phyloP scores from a whole-genome alignment of 345 rosid genomes.

The Rhizophora apiculata region DNA sequence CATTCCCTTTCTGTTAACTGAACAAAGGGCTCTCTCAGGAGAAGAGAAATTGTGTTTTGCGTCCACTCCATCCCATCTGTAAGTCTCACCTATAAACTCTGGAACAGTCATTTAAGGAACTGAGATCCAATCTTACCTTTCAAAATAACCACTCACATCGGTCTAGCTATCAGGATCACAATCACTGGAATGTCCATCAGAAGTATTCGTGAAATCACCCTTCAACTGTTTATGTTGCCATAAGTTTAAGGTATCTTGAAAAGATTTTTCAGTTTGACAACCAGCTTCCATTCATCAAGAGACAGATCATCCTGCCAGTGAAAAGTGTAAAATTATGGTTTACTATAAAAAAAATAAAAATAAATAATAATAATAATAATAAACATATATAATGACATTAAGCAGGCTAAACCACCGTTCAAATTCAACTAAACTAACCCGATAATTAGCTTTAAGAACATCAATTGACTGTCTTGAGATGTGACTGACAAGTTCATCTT shows the following conservation, averaged over 20 bases:
- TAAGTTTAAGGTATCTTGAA: slow-evolving; percentile 55
- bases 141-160: background rate
- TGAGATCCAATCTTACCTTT: background rate
- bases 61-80: too few relatives aligned
- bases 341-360: too few relatives aligned
- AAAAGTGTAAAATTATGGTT: background rate
- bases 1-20: background rate
- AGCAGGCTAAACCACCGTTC: background rate
- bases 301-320: slow-evolving; percentile 63
- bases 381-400: background rate
- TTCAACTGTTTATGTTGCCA: background rate
- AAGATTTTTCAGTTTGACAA: slow-evolving; percentile 65
- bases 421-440: slow-evolving; percentile 45
- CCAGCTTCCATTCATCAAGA: slow-evolving; percentile 74
- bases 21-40: background rate
- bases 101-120: too few relatives aligned
- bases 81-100: background rate
- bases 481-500: slow-evolving; percentile 87
- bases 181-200: background rate
- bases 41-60: background rate
- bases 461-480: slow-evolving; percentile 82
- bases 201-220: background rate
- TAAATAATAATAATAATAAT: too few relatives aligned
- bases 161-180: background rate
- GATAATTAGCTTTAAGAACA: slow-evolving; percentile 67